Base-by-base conservation (phyloP, 2,329 filamentous ascomycete species). In the Neofusicoccum ribis region DNA sequence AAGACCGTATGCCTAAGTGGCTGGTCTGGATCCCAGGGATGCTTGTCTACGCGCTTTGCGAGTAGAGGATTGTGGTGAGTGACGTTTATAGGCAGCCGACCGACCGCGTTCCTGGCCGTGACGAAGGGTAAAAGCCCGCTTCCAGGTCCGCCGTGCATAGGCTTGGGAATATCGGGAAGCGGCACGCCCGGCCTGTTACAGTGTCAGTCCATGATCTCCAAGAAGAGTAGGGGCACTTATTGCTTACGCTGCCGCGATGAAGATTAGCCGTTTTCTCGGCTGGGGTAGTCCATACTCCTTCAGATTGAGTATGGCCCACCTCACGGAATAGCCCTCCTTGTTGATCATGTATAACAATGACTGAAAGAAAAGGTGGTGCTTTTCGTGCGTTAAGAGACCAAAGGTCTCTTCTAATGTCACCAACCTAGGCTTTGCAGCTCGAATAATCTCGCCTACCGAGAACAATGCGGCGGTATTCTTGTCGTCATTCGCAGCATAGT, bases 371-470 rank as follows among this genome's bases (percentile, higher is more conserved):
- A 14, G 11, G 0, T 81, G 76, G 0, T 83, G 76, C 23, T 82
- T 79, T 0, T 62, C 15, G 12, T n/a, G 12, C 0, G 34, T 63
- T 0, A 85, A 74, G 0, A 96, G 83, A 0, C 91, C 91, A 61
- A 86, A 88, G 0, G 92, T 93, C 72, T 96, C 90, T 70, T 96
- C 92, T 0, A 96, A 79, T 0, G 91, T 96, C 1, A 91, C 84
- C 0, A 95, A 72, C 0, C 92, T 83, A 0, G 92, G 91, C 0
- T 82, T 84, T 0, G 84, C 74, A 41, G 84, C 83, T 5, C 83
- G 76, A 0, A 94, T 77, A 0, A 93, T 74, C 3, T 83, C 75
- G 1, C 80, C 77, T 0, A 83, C 73, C 0, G 77, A 77, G 49
- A 84, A 83, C 0, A 84, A 76, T 0, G 83, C 79, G 1, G 87